Base-by-base conservation (phyloP, 2,329 filamentous ascomycete genomes). In the Aureobasidium sp. region DNA sequence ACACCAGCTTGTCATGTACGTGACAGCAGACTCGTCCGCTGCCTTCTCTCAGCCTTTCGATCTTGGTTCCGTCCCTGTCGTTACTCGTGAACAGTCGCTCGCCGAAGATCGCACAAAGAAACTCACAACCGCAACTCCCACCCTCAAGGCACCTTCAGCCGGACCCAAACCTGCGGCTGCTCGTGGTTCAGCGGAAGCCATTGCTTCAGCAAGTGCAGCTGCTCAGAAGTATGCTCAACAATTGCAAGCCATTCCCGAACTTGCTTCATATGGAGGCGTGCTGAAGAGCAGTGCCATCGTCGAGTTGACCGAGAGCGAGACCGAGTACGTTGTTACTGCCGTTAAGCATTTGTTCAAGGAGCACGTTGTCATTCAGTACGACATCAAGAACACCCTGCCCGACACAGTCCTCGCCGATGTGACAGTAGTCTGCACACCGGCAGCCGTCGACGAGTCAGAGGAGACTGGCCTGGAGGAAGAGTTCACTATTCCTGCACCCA, bases 331-430 rank as follows among this genome's bases (percentile, higher is more conserved):
- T 56, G 94, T 99, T 64, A 87, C 84, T 39, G 87, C 94, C 25
- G 84, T 97, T 76, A 99, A 99, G 81, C 94, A 99, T 74, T 86
- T 99, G 70, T 99, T 97, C 86, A 96, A 96, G 78, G 90, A 96
- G 74, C 90, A 97, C 72, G 81, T 99, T 71, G 93, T 99, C 37
- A 79, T 99, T 61, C 94, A 99, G 73, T 99, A 94, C 75, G 90
- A 97, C 73, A 87, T 99, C 75, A 97, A 96, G 82, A 99, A 99
- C 80, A 99, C 94, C 2, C 82, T 99, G 12, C 88, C 90, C 14
- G 90, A 92, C 64, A 96, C 91, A 17, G 85, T 99, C 31, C 82
- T 97, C 37, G 91, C 96, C 73, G 90, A 96, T 65, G 91, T 96
- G 17, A 91, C 90, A 0, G 85, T 96, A 42, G 83, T 92, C 20